Conservation (phyloP, 352 stramenopile genomes). For the Phytophthora pinifolia region DNA sequence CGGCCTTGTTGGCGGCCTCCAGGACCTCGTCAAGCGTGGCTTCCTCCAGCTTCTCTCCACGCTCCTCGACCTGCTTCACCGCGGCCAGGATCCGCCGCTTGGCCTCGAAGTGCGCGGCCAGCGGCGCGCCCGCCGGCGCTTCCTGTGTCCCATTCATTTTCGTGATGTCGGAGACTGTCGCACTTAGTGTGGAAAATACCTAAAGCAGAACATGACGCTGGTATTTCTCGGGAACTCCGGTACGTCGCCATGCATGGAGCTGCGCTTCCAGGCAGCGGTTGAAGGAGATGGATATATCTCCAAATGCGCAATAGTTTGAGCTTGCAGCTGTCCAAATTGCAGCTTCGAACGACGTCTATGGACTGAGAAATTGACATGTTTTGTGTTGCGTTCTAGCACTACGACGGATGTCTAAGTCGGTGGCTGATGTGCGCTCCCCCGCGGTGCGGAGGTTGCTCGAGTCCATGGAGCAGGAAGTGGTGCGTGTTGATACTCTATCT, state of each 20-base stretch:
- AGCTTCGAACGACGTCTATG: not conserved
- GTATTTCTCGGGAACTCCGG: conserved; percentile 76
- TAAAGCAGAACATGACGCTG: conserved; percentile 40
- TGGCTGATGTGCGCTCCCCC: conserved; percentile 54
- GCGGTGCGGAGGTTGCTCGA: conserved; percentile 53
- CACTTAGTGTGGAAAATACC: conserved; percentile 19
- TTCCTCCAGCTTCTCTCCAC: conserved; percentile 34
- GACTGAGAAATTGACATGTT: conserved; percentile 14
- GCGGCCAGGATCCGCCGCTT: conserved; percentile 41
- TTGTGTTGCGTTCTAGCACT: conserved; percentile 40
- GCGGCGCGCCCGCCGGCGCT: conserved; percentile 20
- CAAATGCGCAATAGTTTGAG: not conserved
- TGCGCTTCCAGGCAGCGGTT: not conserved
- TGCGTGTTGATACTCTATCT: conserved; percentile 10
- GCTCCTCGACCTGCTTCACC: conserved; percentile 30
- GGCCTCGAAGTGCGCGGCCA: conserved; percentile 54
- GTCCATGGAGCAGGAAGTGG: conserved; percentile 70
- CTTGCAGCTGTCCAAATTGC: not conserved
- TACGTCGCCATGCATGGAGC: conserved; percentile 24
- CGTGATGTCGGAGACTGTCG: conserved; percentile 1
- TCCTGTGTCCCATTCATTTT: conserved; percentile 31
- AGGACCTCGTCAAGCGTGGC: conserved; percentile 37
- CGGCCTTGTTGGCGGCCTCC: conserved; percentile 24
- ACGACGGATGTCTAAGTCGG: conserved; percentile 65
- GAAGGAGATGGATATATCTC: not conserved